These are phyloP conservation scores for Sarocladiaceae sp. DNA, from an alignment of 2,329 filamentous ascomycete species.

Conservation along the genomic window DNA sequence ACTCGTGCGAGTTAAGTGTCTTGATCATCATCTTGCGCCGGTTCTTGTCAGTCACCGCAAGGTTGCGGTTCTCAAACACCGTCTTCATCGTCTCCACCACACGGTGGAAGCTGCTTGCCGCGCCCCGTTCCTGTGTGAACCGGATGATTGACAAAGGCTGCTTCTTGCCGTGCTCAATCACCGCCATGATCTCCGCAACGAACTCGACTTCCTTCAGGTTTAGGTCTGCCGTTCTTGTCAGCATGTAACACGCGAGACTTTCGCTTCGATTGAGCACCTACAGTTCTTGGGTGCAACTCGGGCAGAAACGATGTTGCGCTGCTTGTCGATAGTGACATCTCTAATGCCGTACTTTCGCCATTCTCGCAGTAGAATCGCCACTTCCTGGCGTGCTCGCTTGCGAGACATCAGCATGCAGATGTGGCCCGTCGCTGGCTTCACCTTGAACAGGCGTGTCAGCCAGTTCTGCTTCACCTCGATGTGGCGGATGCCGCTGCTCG, in stretches of 20 bases:
- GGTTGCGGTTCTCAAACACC: slow-evolving; percentile 56
- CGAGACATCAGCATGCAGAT: slow-evolving; percentile 67
- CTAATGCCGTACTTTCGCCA: slow-evolving; percentile 80
- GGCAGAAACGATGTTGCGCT: slow-evolving; percentile 72
- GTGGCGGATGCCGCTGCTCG: slow-evolving; percentile 33
- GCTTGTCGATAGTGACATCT: slow-evolving; percentile 72
- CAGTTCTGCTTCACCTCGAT: slow-evolving; percentile 73
- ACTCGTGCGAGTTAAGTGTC: slow-evolving; percentile 44
- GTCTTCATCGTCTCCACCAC: slow-evolving; percentile 71
- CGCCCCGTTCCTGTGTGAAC: slow-evolving; percentile 86
- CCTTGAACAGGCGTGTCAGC: slow-evolving; percentile 81
- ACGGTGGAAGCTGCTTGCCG: slow-evolving; percentile 79
- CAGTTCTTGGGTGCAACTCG: slow-evolving; percentile 71
- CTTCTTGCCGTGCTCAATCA: slow-evolving; percentile 76
- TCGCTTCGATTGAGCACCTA: too few species aligned
- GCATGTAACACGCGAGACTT: too few species aligned
- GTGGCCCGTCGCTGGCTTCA: slow-evolving; percentile 73
- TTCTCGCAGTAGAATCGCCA: slow-evolving; percentile 66
- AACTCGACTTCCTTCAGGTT: slow-evolving; percentile 84
- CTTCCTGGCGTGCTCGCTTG: slow-evolving; percentile 68
- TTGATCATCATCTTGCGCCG: slow-evolving; percentile 70
- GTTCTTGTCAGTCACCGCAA: slow-evolving; percentile 62
- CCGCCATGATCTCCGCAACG: slow-evolving; percentile 78
- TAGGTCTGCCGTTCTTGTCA: slow-evolving; percentile 50
- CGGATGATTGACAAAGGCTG: slow-evolving; percentile 73